Conservation (phyloP, 345 rosid genomes). For the Melaleuca quinquenervia region DNA sequence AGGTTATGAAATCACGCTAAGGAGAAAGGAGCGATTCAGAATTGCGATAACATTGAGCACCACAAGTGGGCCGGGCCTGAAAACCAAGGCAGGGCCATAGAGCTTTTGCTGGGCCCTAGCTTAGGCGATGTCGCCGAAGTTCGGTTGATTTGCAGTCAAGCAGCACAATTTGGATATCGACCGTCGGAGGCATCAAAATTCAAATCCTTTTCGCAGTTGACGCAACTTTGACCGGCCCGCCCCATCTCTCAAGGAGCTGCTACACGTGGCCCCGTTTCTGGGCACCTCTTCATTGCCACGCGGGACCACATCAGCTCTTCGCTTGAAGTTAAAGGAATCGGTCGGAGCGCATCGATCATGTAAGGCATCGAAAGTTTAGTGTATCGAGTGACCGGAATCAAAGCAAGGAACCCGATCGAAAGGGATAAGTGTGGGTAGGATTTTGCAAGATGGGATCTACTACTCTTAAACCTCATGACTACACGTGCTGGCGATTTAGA, state of each 20-base stretch:
- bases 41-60: not conserved
- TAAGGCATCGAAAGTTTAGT: not conserved
- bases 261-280: not conserved
- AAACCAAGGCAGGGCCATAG: not conserved
- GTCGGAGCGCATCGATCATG: not conserved
- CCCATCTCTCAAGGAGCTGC: not conserved
- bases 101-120: not conserved
- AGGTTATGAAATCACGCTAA: not conserved
- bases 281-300: not conserved
- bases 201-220: not conserved
- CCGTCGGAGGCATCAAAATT: not conserved
- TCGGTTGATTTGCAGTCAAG: not conserved
- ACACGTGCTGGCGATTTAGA: no score
- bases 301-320: not conserved
- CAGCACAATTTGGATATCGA: not conserved
- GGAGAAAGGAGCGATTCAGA: not conserved
- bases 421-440: not conserved
- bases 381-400: not conserved
- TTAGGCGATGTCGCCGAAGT: not conserved
- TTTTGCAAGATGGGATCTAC: not conserved
- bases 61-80: not conserved
- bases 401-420: not conserved
- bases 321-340: not conserved
- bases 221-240: not conserved
- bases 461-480: not conserved